Base-by-base conservation (phyloP, 2,329 filamentous ascomycete species). In the Davidsoniella eucalypti region DNA sequence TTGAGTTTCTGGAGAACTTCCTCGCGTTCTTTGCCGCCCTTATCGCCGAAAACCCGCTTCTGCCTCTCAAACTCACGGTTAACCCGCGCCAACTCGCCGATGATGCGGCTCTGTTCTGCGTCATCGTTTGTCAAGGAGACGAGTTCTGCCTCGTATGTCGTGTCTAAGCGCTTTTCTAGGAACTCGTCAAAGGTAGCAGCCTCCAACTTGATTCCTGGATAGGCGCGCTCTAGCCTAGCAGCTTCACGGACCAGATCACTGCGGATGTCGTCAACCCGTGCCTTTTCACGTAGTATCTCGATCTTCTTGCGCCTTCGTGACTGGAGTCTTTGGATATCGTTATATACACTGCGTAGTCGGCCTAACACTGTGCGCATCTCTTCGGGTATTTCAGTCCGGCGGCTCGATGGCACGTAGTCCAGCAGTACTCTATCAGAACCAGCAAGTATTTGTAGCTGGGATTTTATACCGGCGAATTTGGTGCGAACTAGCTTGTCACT, bases 181-280 rank as follows among this genome's bases (percentile, higher is more conserved):
- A 96, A 82, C 49, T 80, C 76, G 59, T 98, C 92, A 59, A 98
- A 96, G 58, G 95, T 87, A 2, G 84, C 84, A 0, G 90, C 81
- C 47, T 87, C 83, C 47, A 98, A 82, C 9, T 80, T 76, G 37
- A 88, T 87, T 65, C 84, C 84, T 0, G 87, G 85, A 55, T 87
- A 90, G 52, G 84, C 81, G 43, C 88, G 78, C 66, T 96, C 92
- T 10, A 96, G 70, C 7, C 87, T 78, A 36, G 83, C 81, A 2
- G 88, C 82, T 69, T 96, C 88, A 45, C 76, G 75, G 18, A 94
- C 70, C 3, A 98, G 82, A 46, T 87, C 85, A 0, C 78, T 75
- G 58, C 87, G 87, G 58, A 96, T 88, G 63, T 96, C 90, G 63
- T 98, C 92, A 18, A 78, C 75, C 48, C 83, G 84, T 3, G 82